A percentile compares a stretch with the other conserved stretches of the same genome.
phyloP scores from a whole-genome alignment of 2,329 filamentous ascomycete genomes.

The Akanthomyces uredinophilus region DNA sequence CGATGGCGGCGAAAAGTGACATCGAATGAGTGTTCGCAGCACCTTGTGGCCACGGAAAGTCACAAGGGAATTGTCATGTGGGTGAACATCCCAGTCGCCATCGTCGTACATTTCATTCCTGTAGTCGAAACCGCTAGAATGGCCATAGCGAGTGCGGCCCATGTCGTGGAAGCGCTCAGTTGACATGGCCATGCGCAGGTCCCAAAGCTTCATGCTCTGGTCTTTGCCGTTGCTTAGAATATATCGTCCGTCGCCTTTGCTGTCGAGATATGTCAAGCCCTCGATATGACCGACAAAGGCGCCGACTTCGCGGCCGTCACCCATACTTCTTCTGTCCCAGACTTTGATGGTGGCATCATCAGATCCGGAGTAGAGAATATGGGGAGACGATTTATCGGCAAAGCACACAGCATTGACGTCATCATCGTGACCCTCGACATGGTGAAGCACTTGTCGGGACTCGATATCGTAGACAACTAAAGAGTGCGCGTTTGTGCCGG shows the following conservation, averaged over 20 bases:
- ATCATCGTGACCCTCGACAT: slow-evolving; percentile 71
- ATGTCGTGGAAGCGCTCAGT: slow-evolving; percentile 57
- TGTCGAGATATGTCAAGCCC: slow-evolving; percentile 64
- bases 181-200: slow-evolving; percentile 81
- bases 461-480: slow-evolving; percentile 94
- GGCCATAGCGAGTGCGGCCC: slow-evolving; percentile 50
- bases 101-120: slow-evolving; percentile 63
- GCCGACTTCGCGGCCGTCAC: slow-evolving; percentile 66
- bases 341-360: slow-evolving; percentile 93
- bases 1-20: slow-evolving; percentile 84
- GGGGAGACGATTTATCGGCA: slow-evolving; percentile 79
- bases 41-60: slow-evolving; percentile 91
- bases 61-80: slow-evolving; percentile 87
- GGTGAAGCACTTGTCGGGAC: slow-evolving; percentile 66
- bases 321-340: slow-evolving; percentile 92
- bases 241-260: slow-evolving; percentile 69
- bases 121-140: slow-evolving; percentile 65
- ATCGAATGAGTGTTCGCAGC: slow-evolving; percentile 83
- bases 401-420: slow-evolving; percentile 98
- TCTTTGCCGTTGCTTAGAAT: slow-evolving; percentile 93
- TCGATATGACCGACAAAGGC: slow-evolving; percentile 63
- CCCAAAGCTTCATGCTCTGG: slow-evolving; percentile 97
- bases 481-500: slow-evolving; percentile 72
- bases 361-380: slow-evolving; percentile 92
- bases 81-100: slow-evolving; percentile 52